Evolutionary conservation across 805 yeast genomes (phyloP), one percentile per base, ranked within the genome.

Genomic region (Starmerella etchellsii): DNA sequence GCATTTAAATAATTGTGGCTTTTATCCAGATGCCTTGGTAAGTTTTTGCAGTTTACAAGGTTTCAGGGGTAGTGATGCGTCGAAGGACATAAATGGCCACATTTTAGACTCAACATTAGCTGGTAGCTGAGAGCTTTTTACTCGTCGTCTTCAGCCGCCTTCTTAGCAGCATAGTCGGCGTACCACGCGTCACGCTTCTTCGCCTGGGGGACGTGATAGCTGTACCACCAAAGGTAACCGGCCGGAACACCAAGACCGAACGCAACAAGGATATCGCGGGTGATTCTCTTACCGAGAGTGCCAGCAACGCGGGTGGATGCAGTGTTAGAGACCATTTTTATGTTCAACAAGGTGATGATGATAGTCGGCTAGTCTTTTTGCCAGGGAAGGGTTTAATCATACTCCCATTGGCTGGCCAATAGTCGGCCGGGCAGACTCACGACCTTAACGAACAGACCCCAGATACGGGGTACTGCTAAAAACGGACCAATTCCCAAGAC

Each of bases 111-210:
- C n/a, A n/a, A n/a, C n/a, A n/a, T n/a, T n/a, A n/a, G n/a, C n/a
- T n/a, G 25, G 10, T 7, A 10, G 7, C 25, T 23, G 25, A 23
- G 25, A 16, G 8, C 32, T 6, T 7, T 30, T 37, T 41, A 41
- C 34, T 40, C 42, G 34, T 41, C 49, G 26, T 22, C 33, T 43
- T 46, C 47, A 39, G 42, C 56, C 41, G 70, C 71, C 70, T 80
- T 79, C 66, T 76, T 70, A 60, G 77, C 76, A 54, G 85, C 88
- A 61, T 81, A 67, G 54, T 76, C 69, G 48, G 78, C 75, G 66
- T 87, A 87, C 74, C 75, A 84, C 43, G 73, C 76, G 63, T 87
- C 96, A 73, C 95, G 81, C 57, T 67, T 70, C 52, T 70, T 70
- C 43, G 82, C 80, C 46, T 69, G 53, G 28, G 76, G 73, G 69